A percentile compares a stretch with the other conserved stretches of the same genome.
Conservation (phyloP, 805 yeast genomes). For the Kluyveromyces lactis region DNA sequence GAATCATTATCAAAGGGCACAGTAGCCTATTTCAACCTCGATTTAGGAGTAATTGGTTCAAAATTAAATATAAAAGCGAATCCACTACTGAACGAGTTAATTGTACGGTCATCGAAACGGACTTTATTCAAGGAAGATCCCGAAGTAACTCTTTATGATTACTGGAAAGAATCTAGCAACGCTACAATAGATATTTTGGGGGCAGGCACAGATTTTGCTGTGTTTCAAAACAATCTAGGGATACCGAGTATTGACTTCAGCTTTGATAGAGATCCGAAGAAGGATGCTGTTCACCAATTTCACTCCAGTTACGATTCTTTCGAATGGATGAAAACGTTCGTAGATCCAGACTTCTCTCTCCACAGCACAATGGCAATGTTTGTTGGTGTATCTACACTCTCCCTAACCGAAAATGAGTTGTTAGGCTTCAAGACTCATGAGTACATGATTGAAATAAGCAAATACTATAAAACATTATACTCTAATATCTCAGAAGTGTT, state of each 20-base stretch:
- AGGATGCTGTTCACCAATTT: constrained; percentile 39
- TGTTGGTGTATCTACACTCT: constrained; percentile 46
- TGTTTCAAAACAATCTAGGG: constrained; percentile 59
- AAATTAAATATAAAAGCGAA: constrained; percentile 41
- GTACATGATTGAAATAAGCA: constrained; percentile 38
- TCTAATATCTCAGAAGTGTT: constrained; percentile 16
- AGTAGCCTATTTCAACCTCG: constrained; percentile 46
- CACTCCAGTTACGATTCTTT: constrained; percentile 52
- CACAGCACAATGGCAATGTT: constrained; percentile 55
- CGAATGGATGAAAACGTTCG: constrained; percentile 44
- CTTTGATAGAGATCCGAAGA: constrained; percentile 27
- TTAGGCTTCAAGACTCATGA: constrained; percentile 38
- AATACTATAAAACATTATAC: constrained; percentile 27
- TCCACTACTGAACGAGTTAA: constrained; percentile 44
- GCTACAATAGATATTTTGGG: constrained; percentile 36
- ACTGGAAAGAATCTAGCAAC: constrained; percentile 34
- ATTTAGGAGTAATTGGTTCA: constrained; percentile 45
- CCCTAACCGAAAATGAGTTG: constrained; percentile 50
- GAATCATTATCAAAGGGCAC: constrained; percentile 39
- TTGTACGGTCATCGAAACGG: constrained; percentile 37
- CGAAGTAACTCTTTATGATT: constrained; percentile 38
- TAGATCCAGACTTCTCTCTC: constrained; percentile 43
- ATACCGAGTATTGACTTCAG: constrained; percentile 53
- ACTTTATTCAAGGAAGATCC: constrained; percentile 36
- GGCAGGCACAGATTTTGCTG: constrained; percentile 47